Evolutionary conservation across 2,329 filamentous ascomycete species (phyloP), one percentile per base, ranked within the genome.

Genomic region (Didymosphaeria variabile): DNA sequence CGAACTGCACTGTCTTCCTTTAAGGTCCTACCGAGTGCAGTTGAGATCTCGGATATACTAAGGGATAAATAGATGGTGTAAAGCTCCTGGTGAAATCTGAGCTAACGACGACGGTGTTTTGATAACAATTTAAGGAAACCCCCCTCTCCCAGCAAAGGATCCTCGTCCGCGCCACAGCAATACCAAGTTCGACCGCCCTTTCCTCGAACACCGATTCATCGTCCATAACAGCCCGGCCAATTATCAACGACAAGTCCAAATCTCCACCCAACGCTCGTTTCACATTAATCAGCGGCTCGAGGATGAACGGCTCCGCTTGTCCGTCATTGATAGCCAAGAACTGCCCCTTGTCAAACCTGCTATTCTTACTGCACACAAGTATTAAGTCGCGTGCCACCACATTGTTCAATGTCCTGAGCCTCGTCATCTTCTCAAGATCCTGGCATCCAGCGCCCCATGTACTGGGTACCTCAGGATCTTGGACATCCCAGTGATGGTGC

Each of bases 241-340:
- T n/a, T n/a, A 23, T 46, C 19, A 46, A 13, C 19, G 44, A 46
- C 19, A 46, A 23, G 5, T 34, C 23, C 2, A 51, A 26, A 26
- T 34, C n/a, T 1, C 21, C 23, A n/a, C 50, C 32, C 32, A 26
- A 23, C 6, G 34, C 19, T 40, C 15, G 50, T 26, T 40, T 40
- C 12, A 38, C 8, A 10, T 13, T 15, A 13, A 8, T 4, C 3
- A 34, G 32, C 29, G 29, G 29, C 47, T 51, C n/a, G 26, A 34
- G 19, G 15, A 36, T 34, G 26, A n/a, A 36, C 8, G 47, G 26
- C 15, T 34, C 29, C 29, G 15, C 32, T 32, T 51, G 47, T 10
- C 15, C 29, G n/a, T 34, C 5, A 32, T 32, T 45, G 40, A 60
- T 29, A 36, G 40, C 49, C 53, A 53, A 45, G 23, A 42, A 42